Base-by-base conservation (phyloP, 2,329 filamentous ascomycete species). In the Hypomyces perniciosus region DNA sequence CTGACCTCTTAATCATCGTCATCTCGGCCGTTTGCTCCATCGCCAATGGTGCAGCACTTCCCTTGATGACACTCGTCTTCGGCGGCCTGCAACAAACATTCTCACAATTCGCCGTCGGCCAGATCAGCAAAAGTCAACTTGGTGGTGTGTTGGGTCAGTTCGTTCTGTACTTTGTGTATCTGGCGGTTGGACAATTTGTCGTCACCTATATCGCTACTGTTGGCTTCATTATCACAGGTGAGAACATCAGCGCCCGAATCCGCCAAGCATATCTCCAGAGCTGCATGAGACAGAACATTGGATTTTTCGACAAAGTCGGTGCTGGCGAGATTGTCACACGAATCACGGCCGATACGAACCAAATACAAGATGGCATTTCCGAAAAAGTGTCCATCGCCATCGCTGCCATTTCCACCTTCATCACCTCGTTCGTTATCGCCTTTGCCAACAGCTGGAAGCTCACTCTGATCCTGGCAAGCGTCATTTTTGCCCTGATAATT, bases 361-460 rank as follows among this genome's bases (percentile, higher is more conserved):
- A 95, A 47, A 85, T 97, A 50, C 92, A 96, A 67, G 90, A 95
- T 59, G 92, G 90, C 50, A 90, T 99, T 42, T 95, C 89, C 0
- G 89, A 95, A 67, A 96, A 95, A 73, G 80, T 95, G 43, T 83
- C 83, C 10, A 72, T 95, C 57, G 90, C 88, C 0, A 65, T 95
- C 48, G 82, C 83, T n/a, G 87, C 88, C 9, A 44, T 90, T 4
- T 83, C 90, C 1, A 91, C 89, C 8, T 96, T 97, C 62, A 72
- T 95, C 50, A 84, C 91, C 0, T 90, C 90, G 10, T 95, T 96
- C 58, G 75, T 96, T 51, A 91, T 99, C 57, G 90, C 87, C 4
- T 97, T 95, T 65, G 70, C 92, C 68, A 88, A 88, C 62, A 93
- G 87, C 69, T 96, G 91, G 88, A 96, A 92, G 68, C 74, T 97